Conservation (phyloP, 164 flowering plant species). For the Kalanchoe fedtschenkoi region DNA sequence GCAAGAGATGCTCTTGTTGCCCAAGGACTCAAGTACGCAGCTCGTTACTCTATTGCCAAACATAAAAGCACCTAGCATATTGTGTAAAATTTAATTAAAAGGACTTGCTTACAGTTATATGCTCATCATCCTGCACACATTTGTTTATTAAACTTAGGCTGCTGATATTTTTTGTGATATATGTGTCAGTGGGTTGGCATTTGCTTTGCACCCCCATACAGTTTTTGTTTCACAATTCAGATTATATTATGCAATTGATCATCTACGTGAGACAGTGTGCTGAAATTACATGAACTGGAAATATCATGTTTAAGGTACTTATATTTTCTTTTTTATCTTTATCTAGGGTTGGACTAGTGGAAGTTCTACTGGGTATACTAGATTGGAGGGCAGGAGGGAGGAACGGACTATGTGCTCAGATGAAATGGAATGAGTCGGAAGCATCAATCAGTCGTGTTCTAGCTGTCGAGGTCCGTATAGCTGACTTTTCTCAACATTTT, state of each 20-base stretch:
- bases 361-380: constrained; percentile 95
- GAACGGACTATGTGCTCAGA: constrained; percentile 80
- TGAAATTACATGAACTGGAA: no score
- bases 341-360: constrained; percentile 94
- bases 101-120: background rate
- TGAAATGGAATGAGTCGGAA: constrained; percentile 99
- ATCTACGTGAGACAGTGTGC: background rate
- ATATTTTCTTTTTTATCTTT: constrained; percentile 4
- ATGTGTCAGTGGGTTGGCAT: no score
- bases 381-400: constrained; percentile 99
- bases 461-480: constrained; percentile 69
- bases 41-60: background rate
- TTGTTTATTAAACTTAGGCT: background rate
- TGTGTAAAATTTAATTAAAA: background rate
- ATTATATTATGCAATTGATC: background rate
- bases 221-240: no score
- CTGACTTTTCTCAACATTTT: background rate
- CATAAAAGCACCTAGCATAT: background rate
- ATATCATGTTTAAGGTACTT: background rate
- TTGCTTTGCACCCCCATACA: no score
- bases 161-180: no score
- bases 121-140: no score
- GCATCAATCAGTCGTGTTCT: constrained; percentile 97
- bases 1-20: constrained; percentile 99
- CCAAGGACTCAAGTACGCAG: constrained; percentile 88